These are phyloP conservation scores for Bolboschoenus planiculmis DNA, from an alignment of 176 grass and related monocot species.

Conservation along the genomic window DNA sequence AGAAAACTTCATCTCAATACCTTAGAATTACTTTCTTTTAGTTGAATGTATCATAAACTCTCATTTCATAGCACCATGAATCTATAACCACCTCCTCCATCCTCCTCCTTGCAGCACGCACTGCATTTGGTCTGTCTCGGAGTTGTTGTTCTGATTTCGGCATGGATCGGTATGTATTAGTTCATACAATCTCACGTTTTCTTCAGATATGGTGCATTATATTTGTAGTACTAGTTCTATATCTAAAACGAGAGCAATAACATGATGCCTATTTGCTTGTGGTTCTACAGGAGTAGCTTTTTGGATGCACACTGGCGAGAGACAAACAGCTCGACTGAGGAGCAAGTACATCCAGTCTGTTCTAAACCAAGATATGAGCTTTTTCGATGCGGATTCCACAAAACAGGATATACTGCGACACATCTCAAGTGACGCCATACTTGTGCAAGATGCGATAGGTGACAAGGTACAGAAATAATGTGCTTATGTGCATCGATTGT, in stretches of 20 bases:
- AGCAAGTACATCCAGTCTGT: conserved; percentile 26
- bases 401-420: conserved; percentile 18
- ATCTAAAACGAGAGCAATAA: neutral
- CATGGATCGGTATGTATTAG: neutral
- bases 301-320: conserved; percentile 41
- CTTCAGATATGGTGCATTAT: neutral
- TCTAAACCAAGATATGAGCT: conserved; percentile 32
- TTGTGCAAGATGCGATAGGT: conserved; percentile 41
- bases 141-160: neutral
- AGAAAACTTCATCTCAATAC: no score
- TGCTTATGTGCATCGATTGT: neutral
- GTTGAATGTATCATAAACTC: no score
- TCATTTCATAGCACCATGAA: no score
- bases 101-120: conserved; percentile 2
- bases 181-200: neutral
- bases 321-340: conserved; percentile 21
- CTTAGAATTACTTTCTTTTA: no score
- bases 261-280: neutral
- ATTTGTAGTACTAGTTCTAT: neutral
- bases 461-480: conserved; percentile 37
- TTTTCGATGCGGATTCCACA: conserved; percentile 33
- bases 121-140: conserved; percentile 23
- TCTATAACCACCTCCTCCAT: neutral
- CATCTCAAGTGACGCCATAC: conserved; percentile 25
- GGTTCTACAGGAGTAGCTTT: conserved; percentile 30